Evolutionary conservation across 139 green algal species (phyloP).

Genomic region (Tetradesmus lagerheimii): DNA sequence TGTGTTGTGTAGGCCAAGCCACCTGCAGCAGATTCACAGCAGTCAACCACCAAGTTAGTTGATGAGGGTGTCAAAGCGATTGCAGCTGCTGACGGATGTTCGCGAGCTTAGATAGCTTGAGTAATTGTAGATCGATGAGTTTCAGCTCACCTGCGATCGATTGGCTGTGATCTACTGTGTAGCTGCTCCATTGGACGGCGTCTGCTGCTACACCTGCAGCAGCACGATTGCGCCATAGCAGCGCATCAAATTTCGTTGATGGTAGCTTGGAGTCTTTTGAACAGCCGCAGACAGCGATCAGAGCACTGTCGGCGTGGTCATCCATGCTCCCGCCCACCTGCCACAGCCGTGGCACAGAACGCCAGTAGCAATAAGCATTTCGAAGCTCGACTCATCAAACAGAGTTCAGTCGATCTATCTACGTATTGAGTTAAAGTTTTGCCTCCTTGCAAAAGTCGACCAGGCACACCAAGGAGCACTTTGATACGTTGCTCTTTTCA

Average conservation of each 20-base stretch:
- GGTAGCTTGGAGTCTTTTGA: too few species aligned
- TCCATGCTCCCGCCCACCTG: neutral
- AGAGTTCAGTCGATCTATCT: neutral
- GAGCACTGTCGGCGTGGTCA: neutral
- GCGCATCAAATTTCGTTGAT: too few species aligned
- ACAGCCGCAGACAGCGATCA: neutral
- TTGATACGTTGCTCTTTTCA: too few species aligned
- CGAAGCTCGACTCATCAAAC: neutral
- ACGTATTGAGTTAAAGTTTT: neutral
- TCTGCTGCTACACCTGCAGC: neutral
- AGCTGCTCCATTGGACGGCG: neutral
- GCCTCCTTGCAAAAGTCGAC: too few species aligned
- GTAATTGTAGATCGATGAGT: neutral
- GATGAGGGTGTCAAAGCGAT: neutral
- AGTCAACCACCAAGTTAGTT: neutral
- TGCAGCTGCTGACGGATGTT: neutral
- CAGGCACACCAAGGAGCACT: too few species aligned
- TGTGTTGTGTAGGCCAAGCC: conserved; percentile 14
- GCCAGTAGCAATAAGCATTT: neutral
- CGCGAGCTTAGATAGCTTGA: neutral
- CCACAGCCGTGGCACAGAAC: neutral
- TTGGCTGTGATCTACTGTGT: neutral
- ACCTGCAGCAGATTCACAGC: neutral
- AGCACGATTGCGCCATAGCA: neutral
- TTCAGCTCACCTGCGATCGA: neutral